Percentiles rank a stretch among this genome's conserved stretches.
These are phyloP conservation scores for Mucor plumbeus DNA, from an alignment of 371 early-diverging fungal genomes.

Conservation along the genomic window DNA sequence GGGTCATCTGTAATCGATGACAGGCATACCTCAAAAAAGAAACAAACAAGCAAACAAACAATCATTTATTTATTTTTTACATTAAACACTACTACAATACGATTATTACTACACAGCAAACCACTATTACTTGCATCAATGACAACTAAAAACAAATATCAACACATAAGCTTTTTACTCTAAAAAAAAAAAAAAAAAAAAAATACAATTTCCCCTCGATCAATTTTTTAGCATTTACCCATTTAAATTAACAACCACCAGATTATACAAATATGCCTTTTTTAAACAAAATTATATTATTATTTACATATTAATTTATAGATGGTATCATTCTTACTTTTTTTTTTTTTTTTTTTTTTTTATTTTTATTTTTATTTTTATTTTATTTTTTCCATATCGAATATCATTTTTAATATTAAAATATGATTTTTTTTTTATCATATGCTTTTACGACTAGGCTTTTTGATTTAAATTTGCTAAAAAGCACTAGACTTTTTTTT, in stretches of 20 bases:
- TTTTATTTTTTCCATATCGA: no score
- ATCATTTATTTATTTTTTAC: not conserved
- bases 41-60: constrained; percentile 5
- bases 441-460: not conserved
- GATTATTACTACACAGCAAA: not conserved
- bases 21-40: not conserved
- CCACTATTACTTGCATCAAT: not conserved
- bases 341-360: no score
- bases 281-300: not conserved
- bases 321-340: not conserved
- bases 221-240: not conserved
- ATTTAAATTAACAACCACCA: not conserved
- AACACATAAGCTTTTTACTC: no score
- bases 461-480: not conserved
- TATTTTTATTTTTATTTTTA: no score
- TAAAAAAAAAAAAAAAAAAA: no score
- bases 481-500: not conserved
- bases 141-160: no score
- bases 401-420: not conserved
- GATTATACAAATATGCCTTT: not conserved
- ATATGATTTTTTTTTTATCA: not conserved
- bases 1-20: constrained; percentile 21
- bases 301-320: not conserved
- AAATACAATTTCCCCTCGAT: not conserved
- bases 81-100: not conserved